Base-by-base conservation (phyloP, 345 rosid species). In the Balakata baccata region DNA sequence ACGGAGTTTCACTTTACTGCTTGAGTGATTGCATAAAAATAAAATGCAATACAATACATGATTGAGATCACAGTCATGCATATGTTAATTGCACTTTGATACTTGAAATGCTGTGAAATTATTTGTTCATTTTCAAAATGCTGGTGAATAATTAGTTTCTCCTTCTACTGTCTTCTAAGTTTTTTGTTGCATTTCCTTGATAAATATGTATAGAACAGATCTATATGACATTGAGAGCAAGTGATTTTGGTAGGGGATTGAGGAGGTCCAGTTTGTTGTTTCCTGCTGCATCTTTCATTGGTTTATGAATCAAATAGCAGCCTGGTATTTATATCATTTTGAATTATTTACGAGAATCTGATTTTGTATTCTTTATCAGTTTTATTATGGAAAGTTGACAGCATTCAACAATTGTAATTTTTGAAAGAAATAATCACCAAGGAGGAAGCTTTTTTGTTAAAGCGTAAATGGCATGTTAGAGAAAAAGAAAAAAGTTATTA, bases 141-240 rank as follows among this genome's bases (percentile, higher is more conserved):
- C 37, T 20, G 22, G 16, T 65, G 9, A 1, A 45, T 6, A n/a
- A 11, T 10, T n/a, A 18, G 17, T 8, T 64, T 18, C 22, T n/a
- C 47, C 4, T 41, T 11, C 34, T 20, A 4, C 45, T 43, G 17
- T 37, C 51, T 69, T 75, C 29, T 20, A 34, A 29, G 49, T 22
- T 11, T 29, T 47, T 56, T 9, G 41, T 49, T 79, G 34, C 20
- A 74, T 77, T 77, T 82, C 86, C 87, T 77, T 82, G 17, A 84
- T 69, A 14, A 25, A 60, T 74, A 16, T 79, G 34, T 45, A n/a
- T 53, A 65, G 69, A 65, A 65, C 69, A 65, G 69, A 65, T 45
- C 13, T 65, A 4, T 65, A 65, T 22, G 69, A 65, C 69, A 20
- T 46, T 11, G 69, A 65, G 29, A 65, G 69, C 38, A 65, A 65